Conservation (phyloP, 345 rosid genomes). For the Linum usitatissimum region DNA sequence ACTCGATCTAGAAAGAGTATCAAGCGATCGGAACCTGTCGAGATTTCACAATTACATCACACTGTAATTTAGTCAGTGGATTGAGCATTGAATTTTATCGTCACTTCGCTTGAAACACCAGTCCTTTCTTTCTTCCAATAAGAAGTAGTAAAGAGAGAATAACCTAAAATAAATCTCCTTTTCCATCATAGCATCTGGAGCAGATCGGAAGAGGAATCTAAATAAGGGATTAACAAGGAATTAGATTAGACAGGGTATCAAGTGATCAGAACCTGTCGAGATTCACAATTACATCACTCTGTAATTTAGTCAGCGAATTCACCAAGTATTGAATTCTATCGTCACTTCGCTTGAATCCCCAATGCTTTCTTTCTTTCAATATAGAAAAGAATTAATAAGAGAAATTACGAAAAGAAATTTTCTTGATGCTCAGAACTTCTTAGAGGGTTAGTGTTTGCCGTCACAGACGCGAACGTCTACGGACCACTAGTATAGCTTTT, state of each 20-base stretch:
- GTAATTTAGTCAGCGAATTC: conserved; percentile 36
- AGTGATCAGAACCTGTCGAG: conserved; percentile 57
- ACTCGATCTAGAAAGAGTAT: no score
- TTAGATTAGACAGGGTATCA: not conserved
- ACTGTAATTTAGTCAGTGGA: no score
- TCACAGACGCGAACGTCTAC: conserved; percentile 26
- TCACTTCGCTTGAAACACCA: no score
- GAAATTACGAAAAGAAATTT: not conserved
- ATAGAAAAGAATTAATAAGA: not conserved
- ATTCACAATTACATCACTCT: conserved; percentile 37
- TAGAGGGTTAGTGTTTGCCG: conserved; percentile 47
- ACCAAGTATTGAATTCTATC: conserved; percentile 38
- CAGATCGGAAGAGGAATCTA: not conserved
- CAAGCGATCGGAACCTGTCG: no score
- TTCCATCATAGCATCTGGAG: no score
- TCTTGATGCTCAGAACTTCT: conserved; percentile 46
- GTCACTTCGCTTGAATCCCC: conserved; percentile 30
- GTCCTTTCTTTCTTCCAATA: no score
- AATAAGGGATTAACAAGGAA: not conserved
- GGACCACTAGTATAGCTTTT: conserved; percentile 22
- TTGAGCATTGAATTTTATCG: no score
- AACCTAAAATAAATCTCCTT: no score
- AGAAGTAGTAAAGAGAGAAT: no score
- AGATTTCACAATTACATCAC: no score
- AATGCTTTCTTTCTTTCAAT: not conserved